A percentile compares a stretch with the other conserved stretches of the same genome.
These are phyloP conservation scores for Amanita phalloides DNA, from an alignment of 768 basidiomycete species.

Conservation along the genomic window DNA sequence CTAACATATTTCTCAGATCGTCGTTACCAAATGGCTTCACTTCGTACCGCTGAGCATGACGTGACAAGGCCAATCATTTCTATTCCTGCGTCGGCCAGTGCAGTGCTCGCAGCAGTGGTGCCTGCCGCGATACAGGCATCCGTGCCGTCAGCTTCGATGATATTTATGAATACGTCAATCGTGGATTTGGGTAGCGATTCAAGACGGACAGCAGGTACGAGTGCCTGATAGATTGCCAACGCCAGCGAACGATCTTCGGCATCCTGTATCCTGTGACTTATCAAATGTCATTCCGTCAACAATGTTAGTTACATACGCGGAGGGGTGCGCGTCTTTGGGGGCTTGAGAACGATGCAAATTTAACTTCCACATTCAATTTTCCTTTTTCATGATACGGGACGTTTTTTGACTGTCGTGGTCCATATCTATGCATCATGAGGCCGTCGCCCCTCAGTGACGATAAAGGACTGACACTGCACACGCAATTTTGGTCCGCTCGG, in stretches of 20 bases:
- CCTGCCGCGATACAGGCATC: constrained; percentile 84
- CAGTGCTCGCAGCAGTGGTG: constrained; percentile 78
- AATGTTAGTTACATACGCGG: constrained; percentile 44
- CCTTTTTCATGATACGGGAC: constrained; percentile 80
- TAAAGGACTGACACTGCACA: constrained; percentile 76
- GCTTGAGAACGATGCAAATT: constrained; percentile 93
- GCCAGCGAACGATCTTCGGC: constrained; percentile 87
- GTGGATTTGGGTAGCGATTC: constrained; percentile 91
- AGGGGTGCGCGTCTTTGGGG: constrained; percentile 68
- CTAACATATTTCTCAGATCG: constrained; percentile 22
- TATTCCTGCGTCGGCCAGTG: constrained; percentile 88
- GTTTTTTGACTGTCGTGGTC: constrained; percentile 78
- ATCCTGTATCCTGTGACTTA: constrained; percentile 45
- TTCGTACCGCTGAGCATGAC: constrained; percentile 68
- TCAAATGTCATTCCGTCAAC: constrained; percentile 8
- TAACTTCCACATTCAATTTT: constrained; percentile 87
- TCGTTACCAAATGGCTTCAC: not conserved
- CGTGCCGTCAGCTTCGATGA: constrained; percentile 90
- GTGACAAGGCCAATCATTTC: constrained; percentile 84
- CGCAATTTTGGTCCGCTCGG: constrained; percentile 83
- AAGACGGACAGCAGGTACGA: constrained; percentile 74
- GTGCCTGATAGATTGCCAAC: constrained; percentile 74
- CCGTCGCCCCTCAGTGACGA: constrained; percentile 3
- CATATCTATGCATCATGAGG: constrained; percentile 41
- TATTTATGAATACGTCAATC: constrained; percentile 82